Conservation (phyloP, 2,329 filamentous ascomycete genomes). For the Chrysoporthe deuterocubensis region DNA sequence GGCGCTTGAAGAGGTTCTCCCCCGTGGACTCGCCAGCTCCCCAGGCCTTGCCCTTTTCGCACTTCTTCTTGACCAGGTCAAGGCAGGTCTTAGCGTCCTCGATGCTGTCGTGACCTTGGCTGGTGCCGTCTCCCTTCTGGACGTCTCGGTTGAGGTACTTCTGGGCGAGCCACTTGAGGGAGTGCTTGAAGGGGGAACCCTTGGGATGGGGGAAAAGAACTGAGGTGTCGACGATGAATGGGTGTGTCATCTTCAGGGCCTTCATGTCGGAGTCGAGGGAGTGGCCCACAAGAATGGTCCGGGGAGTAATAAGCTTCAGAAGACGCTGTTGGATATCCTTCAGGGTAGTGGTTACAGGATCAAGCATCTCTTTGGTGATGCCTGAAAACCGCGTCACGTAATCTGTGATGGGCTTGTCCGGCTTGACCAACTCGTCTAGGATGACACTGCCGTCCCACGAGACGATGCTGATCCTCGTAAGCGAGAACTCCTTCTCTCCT, state of each 20-base stretch:
- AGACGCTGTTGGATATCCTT: constrained; percentile 81
- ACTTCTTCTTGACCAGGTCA: constrained; percentile 93
- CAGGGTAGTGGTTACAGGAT: constrained; percentile 81
- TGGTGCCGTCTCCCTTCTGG: constrained; percentile 72
- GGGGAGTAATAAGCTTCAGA: constrained; percentile 70
- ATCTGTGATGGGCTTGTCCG: constrained; percentile 83
- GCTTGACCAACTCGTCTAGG: constrained; percentile 91
- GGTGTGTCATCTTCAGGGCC: constrained; percentile 84
- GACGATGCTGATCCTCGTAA: constrained; percentile 87
- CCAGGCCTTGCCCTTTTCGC: constrained; percentile 88
- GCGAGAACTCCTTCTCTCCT: constrained; percentile 75
- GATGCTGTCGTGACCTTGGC: constrained; percentile 81
- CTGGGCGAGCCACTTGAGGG: constrained; percentile 84
- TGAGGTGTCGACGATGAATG: constrained; percentile 90
- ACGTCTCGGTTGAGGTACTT: constrained; percentile 88
- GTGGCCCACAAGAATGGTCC: constrained; percentile 77
- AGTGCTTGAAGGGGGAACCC: constrained; percentile 86
- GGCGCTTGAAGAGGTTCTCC: constrained; percentile 87
- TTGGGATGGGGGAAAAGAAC: constrained; percentile 89
- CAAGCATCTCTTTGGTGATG: constrained; percentile 85
- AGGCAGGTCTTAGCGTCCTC: constrained; percentile 92
- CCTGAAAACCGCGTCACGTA: constrained; percentile 93
- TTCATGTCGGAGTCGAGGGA: constrained; percentile 83
- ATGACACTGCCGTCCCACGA: constrained; percentile 83
- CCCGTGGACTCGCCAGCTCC: constrained; percentile 77